Evolutionary conservation across 2,329 filamentous ascomycete species (phyloP), one percentile per base, ranked within the genome.

Genomic region (Huntiella decipiens): DNA sequence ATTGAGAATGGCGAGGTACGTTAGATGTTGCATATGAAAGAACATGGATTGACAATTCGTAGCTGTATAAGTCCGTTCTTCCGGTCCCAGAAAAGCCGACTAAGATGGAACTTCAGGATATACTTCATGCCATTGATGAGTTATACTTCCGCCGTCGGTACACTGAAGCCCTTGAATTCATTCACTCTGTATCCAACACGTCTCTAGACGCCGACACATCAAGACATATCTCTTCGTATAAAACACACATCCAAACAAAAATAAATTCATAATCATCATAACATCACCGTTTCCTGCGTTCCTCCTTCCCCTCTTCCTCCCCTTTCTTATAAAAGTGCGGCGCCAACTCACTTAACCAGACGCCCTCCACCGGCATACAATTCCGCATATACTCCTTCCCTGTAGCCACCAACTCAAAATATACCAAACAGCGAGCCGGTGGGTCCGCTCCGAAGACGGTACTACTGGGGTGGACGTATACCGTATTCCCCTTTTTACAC

Each of bases 281-380:
- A 28, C 7, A 28, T 28, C 22, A 54, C 51, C 60, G 64, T 2
- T 63, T 63, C 62, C 65, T 65, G 55, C 64, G 82, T 50, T 84
- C 81, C 56, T 85, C 84, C 54, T 94, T 58, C 13, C 71, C 77
- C 56, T 95, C 88, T 36, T 95, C 60, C 57, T 95, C 86, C 63
- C 85, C 81, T 65, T 82, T 81, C 64, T 93, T 95, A 60, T 95
- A 84, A 57, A 86, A 94, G 64, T 96, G 91, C 51, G 88, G 88
- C 51, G 91, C 91, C 50, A 91, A 75, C 62, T 96, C 88, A 5
- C 77, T 73, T 54, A 98, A 59, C 87, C 87, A 95, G 57, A 77
- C 76, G 0, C 82, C 68, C 56, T 92, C 78, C 44, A 96, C 73
- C 1, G 86, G 86, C 68, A 94, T 79, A 49, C 82, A 82, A 55